These are phyloP conservation scores for Leccinellum rugosiceps DNA, from an alignment of 768 basidiomycete species.

Conservation along the genomic window DNA sequence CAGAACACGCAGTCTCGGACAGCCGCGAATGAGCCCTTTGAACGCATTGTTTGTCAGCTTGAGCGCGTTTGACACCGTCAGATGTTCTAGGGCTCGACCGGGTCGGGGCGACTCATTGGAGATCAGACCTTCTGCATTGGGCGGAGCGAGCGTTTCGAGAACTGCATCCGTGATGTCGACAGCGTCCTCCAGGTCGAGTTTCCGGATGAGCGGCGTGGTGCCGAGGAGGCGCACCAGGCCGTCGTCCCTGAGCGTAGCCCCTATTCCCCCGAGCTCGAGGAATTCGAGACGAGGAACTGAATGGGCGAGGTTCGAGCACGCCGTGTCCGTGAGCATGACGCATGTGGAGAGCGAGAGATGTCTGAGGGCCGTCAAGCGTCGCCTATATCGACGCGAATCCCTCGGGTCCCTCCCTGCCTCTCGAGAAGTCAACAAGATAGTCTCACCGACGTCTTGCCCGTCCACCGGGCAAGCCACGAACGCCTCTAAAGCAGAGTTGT, in stretches of 20 bases:
- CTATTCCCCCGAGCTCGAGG: slow-evolving; percentile 77
- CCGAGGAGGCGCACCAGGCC: slow-evolving; percentile 71
- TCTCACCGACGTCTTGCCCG: slow-evolving; percentile 29
- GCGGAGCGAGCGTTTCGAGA: slow-evolving; percentile 61
- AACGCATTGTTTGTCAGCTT: slow-evolving; percentile 65
- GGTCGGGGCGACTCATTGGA: slow-evolving; percentile 36
- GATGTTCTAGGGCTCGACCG: slow-evolving; percentile 68
- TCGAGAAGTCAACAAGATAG: slow-evolving; percentile 53
- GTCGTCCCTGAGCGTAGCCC: slow-evolving; percentile 61
- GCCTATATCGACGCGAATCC: slow-evolving; percentile 45
- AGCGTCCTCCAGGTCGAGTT: slow-evolving; percentile 86
- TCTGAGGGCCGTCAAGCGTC: slow-evolving; percentile 64
- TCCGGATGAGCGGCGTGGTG: slow-evolving; percentile 67
- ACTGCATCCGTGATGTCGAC: slow-evolving; percentile 68
- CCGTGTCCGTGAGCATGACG: slow-evolving; percentile 65
- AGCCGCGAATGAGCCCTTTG: slow-evolving; percentile 58
- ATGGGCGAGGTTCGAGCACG: slow-evolving; percentile 69
- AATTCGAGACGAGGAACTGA: slow-evolving; percentile 70
- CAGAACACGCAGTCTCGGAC: slow-evolving; percentile 57
- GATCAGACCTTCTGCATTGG: slow-evolving; percentile 4
- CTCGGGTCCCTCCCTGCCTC: slow-evolving; percentile 62
- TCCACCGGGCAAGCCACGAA: slow-evolving; percentile 55
- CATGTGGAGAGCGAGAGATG: slow-evolving; percentile 77
- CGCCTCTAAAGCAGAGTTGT: slow-evolving; percentile 72
- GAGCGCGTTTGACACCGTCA: slow-evolving; percentile 66